Evolutionary conservation across 495 filamentous ascomycete species (phyloP).

Genomic region (Clavariopsis aquatica): DNA sequence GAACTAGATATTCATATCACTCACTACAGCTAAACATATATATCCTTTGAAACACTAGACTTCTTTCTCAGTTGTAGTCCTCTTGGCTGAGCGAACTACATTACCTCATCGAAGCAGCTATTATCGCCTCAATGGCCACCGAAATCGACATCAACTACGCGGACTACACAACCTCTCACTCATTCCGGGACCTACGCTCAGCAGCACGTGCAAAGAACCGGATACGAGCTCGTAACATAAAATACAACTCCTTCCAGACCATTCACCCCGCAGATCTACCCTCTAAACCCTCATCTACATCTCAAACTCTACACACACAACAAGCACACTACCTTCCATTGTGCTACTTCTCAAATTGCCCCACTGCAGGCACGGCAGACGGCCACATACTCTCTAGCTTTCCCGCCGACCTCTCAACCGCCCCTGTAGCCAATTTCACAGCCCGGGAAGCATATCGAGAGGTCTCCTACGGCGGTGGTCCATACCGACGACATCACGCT

Average conservation of each 20-base stretch:
- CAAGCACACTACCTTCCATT: conserved; percentile 7
- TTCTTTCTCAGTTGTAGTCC: background rate
- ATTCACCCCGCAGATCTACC: conserved; percentile 5
- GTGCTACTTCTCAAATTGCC: background rate
- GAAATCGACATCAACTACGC: background rate
- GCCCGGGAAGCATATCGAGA: conserved; percentile 9
- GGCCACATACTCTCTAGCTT: background rate
- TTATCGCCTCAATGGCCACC: background rate
- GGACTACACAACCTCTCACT: background rate
- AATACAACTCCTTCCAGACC: conserved; percentile 19
- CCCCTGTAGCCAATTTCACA: conserved; percentile 6
- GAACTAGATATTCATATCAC: background rate
- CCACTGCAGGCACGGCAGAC: background rate
- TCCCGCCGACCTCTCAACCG: conserved; percentile 18
- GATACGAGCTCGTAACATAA: background rate
- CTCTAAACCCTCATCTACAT: background rate
- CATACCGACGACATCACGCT: background rate
- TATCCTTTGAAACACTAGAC: background rate
- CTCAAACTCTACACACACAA: background rate
- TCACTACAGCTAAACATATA: conserved; percentile 4
- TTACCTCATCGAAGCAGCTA: too few species aligned
- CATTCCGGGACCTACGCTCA: conserved; percentile 15
- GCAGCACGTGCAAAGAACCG: background rate
- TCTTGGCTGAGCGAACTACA: conserved; percentile 23
- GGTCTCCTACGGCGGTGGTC: background rate